Conservation (phyloP, 1,139 yeast genomes). For the Wickerhamiella pararugosa region DNA sequence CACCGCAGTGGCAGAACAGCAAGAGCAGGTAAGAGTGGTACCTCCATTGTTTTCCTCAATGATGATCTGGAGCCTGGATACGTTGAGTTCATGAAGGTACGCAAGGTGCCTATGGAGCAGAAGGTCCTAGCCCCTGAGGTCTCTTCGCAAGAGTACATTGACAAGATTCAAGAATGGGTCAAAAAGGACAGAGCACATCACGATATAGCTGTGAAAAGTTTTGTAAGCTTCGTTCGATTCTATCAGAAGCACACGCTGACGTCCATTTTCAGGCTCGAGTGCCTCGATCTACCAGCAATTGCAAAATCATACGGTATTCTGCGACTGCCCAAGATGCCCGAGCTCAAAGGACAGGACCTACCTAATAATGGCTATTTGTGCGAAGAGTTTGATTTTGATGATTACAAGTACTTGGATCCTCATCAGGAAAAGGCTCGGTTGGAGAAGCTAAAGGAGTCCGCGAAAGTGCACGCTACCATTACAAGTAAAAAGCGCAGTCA, state of each 20-base stretch:
- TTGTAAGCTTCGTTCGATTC: slow-evolving; percentile 69
- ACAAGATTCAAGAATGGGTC: slow-evolving; percentile 39
- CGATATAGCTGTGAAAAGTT: slow-evolving; percentile 65
- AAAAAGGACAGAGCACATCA: slow-evolving; percentile 62
- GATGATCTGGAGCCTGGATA: slow-evolving; percentile 62
- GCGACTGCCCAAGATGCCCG: slow-evolving; percentile 92
- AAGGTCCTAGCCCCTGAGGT: slow-evolving; percentile 7
- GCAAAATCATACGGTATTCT: slow-evolving; percentile 70
- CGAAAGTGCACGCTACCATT: slow-evolving; percentile 14
- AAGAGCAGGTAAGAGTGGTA: slow-evolving; percentile 74
- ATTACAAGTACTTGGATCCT: slow-evolving; percentile 46
- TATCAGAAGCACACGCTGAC: slow-evolving; percentile 85
- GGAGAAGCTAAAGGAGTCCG: slow-evolving; percentile 36
- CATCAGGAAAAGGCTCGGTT: slow-evolving; percentile 50
- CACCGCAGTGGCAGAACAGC: slow-evolving; percentile 97
- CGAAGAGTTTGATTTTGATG: slow-evolving; percentile 42
- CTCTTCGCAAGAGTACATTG: slow-evolving; percentile 9
- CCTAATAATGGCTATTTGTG: slow-evolving; percentile 56
- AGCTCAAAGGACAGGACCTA: slow-evolving; percentile 35
- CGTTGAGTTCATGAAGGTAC: slow-evolving; percentile 64
- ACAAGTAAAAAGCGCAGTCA: slow-evolving; percentile 11
- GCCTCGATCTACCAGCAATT: slow-evolving; percentile 54
- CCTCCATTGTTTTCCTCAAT: slow-evolving; percentile 22
- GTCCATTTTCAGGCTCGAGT: slow-evolving; percentile 66
- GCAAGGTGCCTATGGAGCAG: slow-evolving; percentile 41